These are phyloP conservation scores for Apophysomyces elegans DNA, from an alignment of 371 early-diverging fungal species.

Conservation along the genomic window DNA sequence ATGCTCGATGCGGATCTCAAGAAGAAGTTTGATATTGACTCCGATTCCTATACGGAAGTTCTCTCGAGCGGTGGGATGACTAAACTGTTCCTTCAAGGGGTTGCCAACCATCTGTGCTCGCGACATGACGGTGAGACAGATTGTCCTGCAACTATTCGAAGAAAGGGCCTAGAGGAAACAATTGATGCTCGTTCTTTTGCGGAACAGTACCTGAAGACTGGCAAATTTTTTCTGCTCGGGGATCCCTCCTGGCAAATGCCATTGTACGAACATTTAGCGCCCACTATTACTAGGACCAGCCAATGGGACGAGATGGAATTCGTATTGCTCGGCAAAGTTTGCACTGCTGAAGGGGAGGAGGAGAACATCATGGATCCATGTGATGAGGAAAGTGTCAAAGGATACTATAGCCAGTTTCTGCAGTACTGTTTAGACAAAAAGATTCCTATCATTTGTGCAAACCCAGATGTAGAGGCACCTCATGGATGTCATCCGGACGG, in stretches of 20 bases:
- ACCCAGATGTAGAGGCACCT: constrained; percentile 52
- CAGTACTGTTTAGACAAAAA: constrained; percentile 24
- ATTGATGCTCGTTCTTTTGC: constrained; percentile 34
- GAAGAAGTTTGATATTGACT: constrained; percentile 31
- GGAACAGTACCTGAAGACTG: constrained; percentile 29
- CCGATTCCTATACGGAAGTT: constrained; percentile 30
- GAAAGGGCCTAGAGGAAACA: constrained; percentile 7
- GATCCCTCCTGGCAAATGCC: constrained; percentile 42
- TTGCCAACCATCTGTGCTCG: constrained; percentile 17
- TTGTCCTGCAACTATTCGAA: constrained; percentile 28
- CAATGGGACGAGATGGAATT: constrained; percentile 44
- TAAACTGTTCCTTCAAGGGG: constrained; percentile 31
- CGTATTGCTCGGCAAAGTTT: constrained; percentile 37
- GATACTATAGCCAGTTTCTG: constrained; percentile 36
- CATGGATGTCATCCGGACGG: constrained; percentile 41
- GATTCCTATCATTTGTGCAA: constrained; percentile 46
- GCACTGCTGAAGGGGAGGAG: constrained; percentile 1
- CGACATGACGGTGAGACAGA: constrained; percentile 2
- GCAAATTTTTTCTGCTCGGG: constrained; percentile 42
- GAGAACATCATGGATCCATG: constrained; percentile 20
- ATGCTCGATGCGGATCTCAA: constrained; percentile 33
- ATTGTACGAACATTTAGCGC: constrained; percentile 32
- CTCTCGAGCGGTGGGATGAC: constrained; percentile 49
- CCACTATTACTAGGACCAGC: constrained; percentile 20
- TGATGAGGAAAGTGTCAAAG: constrained; percentile 27